phyloP scores from a whole-genome alignment of 2,329 filamentous ascomycete genomes.

The Lecanosticta acicola region DNA sequence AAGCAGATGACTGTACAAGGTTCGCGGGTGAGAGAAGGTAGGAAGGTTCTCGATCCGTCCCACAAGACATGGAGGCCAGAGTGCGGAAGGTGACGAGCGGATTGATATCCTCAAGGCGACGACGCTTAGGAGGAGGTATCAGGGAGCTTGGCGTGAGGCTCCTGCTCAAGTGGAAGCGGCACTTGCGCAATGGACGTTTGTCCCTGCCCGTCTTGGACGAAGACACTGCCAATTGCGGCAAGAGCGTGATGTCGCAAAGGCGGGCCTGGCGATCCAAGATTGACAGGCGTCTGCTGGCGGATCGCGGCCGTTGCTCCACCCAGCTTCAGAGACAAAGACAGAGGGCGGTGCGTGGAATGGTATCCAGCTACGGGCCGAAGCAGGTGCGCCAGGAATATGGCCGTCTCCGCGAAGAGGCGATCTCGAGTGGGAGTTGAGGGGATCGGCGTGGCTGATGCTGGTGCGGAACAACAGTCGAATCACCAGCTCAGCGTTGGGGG shows the following conservation, averaged over 20 bases:
- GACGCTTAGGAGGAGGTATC: conserved; percentile 5
- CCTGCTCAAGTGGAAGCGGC: conserved; percentile 13
- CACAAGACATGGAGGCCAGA: conserved; percentile 17
- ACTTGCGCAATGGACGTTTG: conserved; percentile 15
- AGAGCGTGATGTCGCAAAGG: conserved; percentile 12
- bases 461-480: too few relatives aligned
- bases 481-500: too few relatives aligned
- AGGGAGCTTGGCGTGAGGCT: conserved; percentile 6
- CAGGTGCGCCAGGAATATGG: conserved; percentile 17
- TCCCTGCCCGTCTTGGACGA: conserved; percentile 11
- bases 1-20: conserved; percentile 2
- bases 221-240: conserved; percentile 7
- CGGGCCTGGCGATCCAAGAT: conserved; percentile 20
- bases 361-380: conserved; percentile 12
- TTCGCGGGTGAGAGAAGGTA: conserved; percentile 7
- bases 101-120: conserved; percentile 15
- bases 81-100: conserved; percentile 9
- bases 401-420: conserved; percentile 15
- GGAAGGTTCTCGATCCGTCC: conserved; percentile 16
- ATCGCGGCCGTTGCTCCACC: conserved; percentile 16
- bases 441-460: conserved; percentile 17
- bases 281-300: conserved; percentile 10
- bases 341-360: conserved; percentile 7
- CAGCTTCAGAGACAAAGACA: conserved; percentile 5
- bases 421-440: conserved; percentile 3